Conservation (phyloP, 257 asterid genomes). For the Craterostigma plantagineum region DNA sequence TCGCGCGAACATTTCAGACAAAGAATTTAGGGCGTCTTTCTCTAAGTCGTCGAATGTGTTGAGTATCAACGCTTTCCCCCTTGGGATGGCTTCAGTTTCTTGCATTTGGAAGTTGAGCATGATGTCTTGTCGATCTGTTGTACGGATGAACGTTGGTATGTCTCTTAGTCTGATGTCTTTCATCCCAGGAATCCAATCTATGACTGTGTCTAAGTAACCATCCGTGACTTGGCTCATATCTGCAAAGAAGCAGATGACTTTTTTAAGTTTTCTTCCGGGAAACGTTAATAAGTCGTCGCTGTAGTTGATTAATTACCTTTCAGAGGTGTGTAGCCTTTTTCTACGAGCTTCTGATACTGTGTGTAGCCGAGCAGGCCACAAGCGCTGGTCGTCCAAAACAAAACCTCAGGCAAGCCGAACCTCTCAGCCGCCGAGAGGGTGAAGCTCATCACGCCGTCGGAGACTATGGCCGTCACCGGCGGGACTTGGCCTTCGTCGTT, state of each 20-base stretch:
- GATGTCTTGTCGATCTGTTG: slow-evolving; percentile 14
- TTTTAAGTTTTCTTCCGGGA: no score
- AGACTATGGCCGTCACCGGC: slow-evolving; percentile 34
- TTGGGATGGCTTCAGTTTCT: slow-evolving; percentile 3
- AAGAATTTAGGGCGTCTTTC: slow-evolving; percentile 9
- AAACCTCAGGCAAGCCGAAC: slow-evolving; percentile 27
- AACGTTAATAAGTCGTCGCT: no score
- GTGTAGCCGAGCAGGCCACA: slow-evolving; percentile 24
- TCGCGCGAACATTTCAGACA: slow-evolving; percentile 13
- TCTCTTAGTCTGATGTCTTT: slow-evolving; percentile 18
- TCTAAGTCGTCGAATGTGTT: slow-evolving; percentile 26
- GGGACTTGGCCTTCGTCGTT: slow-evolving; percentile 15
- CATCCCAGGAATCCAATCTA: slow-evolving; percentile 24
- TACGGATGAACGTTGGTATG: slow-evolving; percentile 25
- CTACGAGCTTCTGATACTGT: slow-evolving; percentile 17
- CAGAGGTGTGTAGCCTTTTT: slow-evolving; percentile 28
- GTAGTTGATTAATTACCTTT: slow-evolving; percentile 20
- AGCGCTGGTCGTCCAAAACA: slow-evolving; percentile 36
- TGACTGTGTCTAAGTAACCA: slow-evolving; percentile 14
- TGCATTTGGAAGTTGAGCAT: slow-evolving; percentile 14
- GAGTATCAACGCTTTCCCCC: slow-evolving; percentile 12
- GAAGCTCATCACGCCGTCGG: slow-evolving; percentile 35
- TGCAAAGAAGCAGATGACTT: slow-evolving; percentile 1
- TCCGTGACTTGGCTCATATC: slow-evolving; percentile 16
- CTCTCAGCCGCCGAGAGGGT: slow-evolving; percentile 27